phyloP scores from a whole-genome alignment of 192 early-diverging fungal genomes.

The Backusella macrospora region DNA sequence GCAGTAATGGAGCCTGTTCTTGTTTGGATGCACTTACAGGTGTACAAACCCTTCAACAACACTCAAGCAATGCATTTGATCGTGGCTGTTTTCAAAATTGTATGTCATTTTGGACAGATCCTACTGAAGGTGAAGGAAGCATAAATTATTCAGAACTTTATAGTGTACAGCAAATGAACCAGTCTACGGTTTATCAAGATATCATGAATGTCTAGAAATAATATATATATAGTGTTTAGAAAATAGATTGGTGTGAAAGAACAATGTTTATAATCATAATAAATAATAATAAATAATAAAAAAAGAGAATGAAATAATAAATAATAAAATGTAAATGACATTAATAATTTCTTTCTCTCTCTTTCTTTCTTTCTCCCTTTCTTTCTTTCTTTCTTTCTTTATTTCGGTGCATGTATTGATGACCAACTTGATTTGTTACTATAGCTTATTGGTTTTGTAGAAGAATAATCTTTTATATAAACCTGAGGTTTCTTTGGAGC shows the following conservation, averaged over 20 bases:
- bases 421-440: neutral
- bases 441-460: neutral
- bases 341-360: too few relatives aligned
- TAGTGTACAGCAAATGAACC: slow-evolving; percentile 36
- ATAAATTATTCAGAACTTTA: slow-evolving; percentile 63
- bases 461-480: neutral
- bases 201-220: neutral
- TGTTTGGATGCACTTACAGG: slow-evolving; percentile 43
- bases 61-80: slow-evolving; percentile 71
- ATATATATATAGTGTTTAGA: neutral
- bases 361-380: too few relatives aligned
- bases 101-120: slow-evolving; percentile 78
- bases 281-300: neutral
- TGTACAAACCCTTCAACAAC: slow-evolving; percentile 31
- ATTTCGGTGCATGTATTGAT: slow-evolving; percentile 9
- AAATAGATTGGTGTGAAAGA: too few relatives aligned
- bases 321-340: neutral
- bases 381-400: neutral
- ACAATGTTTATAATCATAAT: too few relatives aligned
- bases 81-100: slow-evolving; percentile 81
- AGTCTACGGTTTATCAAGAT: neutral
- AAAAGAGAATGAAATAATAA: neutral
- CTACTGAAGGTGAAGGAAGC: slow-evolving; percentile 49
- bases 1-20: slow-evolving; percentile 13
- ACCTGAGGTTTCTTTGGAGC: neutral